Percentiles rank a stretch among this genome's conserved stretches.
These are phyloP conservation scores for Ceratocystis ficicola DNA, from an alignment of 2,329 filamentous ascomycete genomes.

Conservation along the genomic window DNA sequence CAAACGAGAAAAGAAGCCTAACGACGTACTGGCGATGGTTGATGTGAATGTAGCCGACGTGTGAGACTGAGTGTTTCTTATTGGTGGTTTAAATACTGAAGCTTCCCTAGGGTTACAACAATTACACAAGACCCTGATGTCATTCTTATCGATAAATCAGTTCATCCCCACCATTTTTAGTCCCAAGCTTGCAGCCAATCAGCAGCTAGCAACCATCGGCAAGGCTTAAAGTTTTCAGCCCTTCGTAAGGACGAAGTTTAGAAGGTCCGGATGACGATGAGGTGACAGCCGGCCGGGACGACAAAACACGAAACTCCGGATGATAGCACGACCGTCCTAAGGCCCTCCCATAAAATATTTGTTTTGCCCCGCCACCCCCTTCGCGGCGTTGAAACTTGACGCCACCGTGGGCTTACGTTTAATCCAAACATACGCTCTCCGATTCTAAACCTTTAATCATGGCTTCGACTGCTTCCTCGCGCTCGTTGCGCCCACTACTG, in stretches of 20 bases:
- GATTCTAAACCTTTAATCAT: neutral
- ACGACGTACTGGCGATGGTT: neutral
- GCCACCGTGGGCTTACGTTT: neutral
- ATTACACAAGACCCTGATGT: neutral
- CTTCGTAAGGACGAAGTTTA: neutral
- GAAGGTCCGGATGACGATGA: neutral
- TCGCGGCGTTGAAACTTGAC: neutral
- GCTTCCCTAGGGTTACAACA: too few relatives aligned
- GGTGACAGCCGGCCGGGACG: slow-evolving; percentile 3
- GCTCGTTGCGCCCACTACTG: slow-evolving; percentile 4
- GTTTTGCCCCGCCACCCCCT: too few relatives aligned
- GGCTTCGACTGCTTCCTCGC: slow-evolving; percentile 11
- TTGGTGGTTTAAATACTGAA: too few relatives aligned
- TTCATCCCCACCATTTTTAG: neutral
- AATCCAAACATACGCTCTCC: neutral
- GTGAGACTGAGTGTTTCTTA: too few relatives aligned
- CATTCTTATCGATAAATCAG: slow-evolving; percentile 14
- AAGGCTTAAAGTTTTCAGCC: slow-evolving; percentile 19
- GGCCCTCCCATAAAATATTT: too few relatives aligned
- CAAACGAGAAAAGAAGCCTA: neutral
- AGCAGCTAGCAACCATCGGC: neutral
- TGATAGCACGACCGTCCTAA: neutral
- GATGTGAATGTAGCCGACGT: neutral
- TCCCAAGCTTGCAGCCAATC: slow-evolving; percentile 11
- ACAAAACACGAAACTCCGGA: neutral